A percentile compares a stretch with the other conserved stretches of the same genome.
phyloP scores from a whole-genome alignment of 768 basidiomycete genomes.

The Naganishia vishniacii region DNA sequence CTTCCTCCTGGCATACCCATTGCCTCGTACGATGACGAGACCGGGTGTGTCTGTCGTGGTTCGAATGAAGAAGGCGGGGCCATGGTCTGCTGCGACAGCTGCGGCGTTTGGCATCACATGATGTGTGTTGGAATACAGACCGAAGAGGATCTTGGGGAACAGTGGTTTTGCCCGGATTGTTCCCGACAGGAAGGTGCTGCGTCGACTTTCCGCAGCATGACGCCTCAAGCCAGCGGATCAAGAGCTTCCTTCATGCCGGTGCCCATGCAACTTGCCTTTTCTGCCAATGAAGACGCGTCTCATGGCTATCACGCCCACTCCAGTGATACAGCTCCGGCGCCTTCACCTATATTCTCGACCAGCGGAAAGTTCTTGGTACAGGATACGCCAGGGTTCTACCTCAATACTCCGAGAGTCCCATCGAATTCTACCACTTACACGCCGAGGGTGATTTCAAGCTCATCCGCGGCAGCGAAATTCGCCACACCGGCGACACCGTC shows the following conservation, averaged over 20 bases:
- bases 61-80: conserved; percentile 25
- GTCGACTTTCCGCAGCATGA: neutral
- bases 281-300: conserved; percentile 13
- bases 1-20: conserved; percentile 14
- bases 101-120: conserved; percentile 27
- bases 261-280: conserved; percentile 10
- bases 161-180: conserved; percentile 27
- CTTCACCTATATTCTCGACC: conserved; percentile 28
- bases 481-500: conserved; percentile 25
- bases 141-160: conserved; percentile 26
- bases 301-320: conserved; percentile 25
- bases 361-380: conserved; percentile 14
- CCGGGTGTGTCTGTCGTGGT: conserved; percentile 27
- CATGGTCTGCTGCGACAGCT: conserved; percentile 29
- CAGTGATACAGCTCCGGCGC: conserved; percentile 25
- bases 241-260: neutral
- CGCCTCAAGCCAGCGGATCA: neutral
- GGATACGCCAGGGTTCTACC: conserved; percentile 20
- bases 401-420: conserved; percentile 14
- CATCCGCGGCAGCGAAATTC: neutral
- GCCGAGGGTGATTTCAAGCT: conserved; percentile 23
- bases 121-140: conserved; percentile 26
- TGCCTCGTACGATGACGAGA: conserved; percentile 21
- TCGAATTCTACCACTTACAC: conserved; percentile 17
- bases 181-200: neutral